Base-by-base conservation (phyloP, 306 rosid species). In the Cucumis cinereus region DNA sequence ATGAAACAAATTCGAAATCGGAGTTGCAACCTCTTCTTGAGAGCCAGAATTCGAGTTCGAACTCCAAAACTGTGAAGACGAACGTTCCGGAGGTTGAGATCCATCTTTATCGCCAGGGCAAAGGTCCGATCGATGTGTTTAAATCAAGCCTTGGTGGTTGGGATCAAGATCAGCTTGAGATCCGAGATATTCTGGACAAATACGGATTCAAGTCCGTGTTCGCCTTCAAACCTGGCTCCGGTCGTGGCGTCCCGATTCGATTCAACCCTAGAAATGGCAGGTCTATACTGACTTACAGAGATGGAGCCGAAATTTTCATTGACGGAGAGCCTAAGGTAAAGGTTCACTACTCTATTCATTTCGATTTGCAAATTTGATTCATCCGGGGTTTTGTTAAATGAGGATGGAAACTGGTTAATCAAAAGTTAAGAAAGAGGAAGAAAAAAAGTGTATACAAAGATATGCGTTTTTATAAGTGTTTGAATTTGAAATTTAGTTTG, bases 301-400 rank as follows among this genome's bases (percentile, higher is more conserved):
- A 89, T 77, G 98, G 92, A 40, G 81, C 90, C 5, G 87, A 78
- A 30, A 68, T 94, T 57, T 69, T 71, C 74, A 78, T 93, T 16
- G 98, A 93, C 72, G 98, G 97, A 61, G 96, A 91, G 79, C 98
- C 97, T 13, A 84, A 84, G 98, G 98, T 91, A 16, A 35, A 24
- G 11, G 36, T 26, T 6, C n/a, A 7, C 24, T 12, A 41, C 4
- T 26, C 19, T 49, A 24, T 8, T 16, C 13, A 8, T 7, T 10
- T 16, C 7, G 8, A n/a, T 26, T 60, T 62, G 58, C 45, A 35
- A 43, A 62, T 6, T 13, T 23, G 6, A 62, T 13, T 28, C 19
- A 11, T 73, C 28, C 28, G 12, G 50, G 47, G 26, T 64, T 22
- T 9, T 10, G 12, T 17, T 66, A n/a, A 38, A 4, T 64, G 26